Evolutionary conservation across 768 basidiomycete genomes (phyloP).

Genomic region (Hygrocybe punicea): DNA sequence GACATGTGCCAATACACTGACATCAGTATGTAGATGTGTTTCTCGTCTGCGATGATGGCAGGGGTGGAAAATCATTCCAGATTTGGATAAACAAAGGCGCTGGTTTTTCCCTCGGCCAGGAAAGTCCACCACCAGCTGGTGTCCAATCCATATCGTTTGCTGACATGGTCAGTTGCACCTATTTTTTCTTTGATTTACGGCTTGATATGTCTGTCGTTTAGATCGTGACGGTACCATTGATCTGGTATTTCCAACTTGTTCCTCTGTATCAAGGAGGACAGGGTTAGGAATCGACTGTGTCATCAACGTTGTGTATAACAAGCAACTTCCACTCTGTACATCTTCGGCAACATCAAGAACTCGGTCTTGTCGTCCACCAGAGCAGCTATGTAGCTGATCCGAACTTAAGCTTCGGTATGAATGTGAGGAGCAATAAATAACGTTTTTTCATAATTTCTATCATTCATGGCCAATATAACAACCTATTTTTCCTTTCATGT

Average conservation of each 20-base stretch:
- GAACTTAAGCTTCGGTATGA: constrained; percentile 73
- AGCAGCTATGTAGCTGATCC: constrained; percentile 83
- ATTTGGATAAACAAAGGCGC: constrained; percentile 87
- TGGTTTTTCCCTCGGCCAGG: constrained; percentile 68
- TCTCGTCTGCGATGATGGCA: constrained; percentile 73
- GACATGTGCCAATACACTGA: not conserved
- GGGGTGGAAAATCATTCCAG: constrained; percentile 66
- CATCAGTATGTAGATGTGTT: constrained; percentile 64
- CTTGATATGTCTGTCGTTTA: constrained; percentile 23
- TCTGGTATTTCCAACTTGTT: constrained; percentile 86
- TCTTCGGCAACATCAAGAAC: constrained; percentile 49
- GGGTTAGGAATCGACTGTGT: constrained; percentile 75
- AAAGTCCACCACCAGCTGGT: constrained; percentile 71
- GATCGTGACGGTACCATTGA: constrained; percentile 97
- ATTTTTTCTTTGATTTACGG: not conserved
- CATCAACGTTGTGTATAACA: constrained; percentile 91
- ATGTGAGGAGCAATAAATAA: constrained; percentile 46
- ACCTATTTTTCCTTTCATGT: not conserved
- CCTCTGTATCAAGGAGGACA: constrained; percentile 57
- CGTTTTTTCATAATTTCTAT: constrained; percentile 15
- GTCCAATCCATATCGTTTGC: constrained; percentile 81
- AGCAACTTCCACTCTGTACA: constrained; percentile 80
- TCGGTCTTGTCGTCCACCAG: constrained; percentile 69
- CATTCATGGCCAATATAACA: not conserved
- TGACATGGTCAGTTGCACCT: constrained; percentile 62